These are phyloP conservation scores for Linnemannia schmuckeri DNA, from an alignment of 192 early-diverging fungal genomes.

Conservation along the genomic window DNA sequence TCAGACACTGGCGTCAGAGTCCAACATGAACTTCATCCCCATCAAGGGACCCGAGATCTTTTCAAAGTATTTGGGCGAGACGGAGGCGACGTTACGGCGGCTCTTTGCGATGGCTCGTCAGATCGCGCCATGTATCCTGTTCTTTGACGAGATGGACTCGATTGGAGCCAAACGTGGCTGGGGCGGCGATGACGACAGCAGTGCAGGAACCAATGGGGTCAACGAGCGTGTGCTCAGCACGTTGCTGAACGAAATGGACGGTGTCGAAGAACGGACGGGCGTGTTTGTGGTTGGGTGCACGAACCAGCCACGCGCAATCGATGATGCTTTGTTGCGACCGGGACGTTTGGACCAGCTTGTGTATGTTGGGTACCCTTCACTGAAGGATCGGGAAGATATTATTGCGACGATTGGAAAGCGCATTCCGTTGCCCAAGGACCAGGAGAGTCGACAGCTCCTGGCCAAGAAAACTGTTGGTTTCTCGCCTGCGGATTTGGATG, in stretches of 20 bases:
- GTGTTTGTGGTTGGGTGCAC: constrained; percentile 95
- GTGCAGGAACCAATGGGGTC: constrained; percentile 78
- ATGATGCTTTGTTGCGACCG: constrained; percentile 85
- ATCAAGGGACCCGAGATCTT: constrained; percentile 92
- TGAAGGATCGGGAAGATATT: constrained; percentile 76
- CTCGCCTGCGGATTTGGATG: constrained; percentile 84
- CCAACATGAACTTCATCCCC: constrained; percentile 85
- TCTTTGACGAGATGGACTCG: constrained; percentile 95
- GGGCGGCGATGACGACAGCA: constrained; percentile 58
- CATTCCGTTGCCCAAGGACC: constrained; percentile 69
- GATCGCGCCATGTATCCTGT: constrained; percentile 92
- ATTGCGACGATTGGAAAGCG: constrained; percentile 71
- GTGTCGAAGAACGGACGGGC: constrained; percentile 84
- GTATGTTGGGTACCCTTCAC: constrained; percentile 72
- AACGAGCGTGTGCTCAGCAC: constrained; percentile 93
- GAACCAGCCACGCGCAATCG: constrained; percentile 88
- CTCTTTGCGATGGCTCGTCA: constrained; percentile 87
- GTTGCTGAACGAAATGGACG: constrained; percentile 98
- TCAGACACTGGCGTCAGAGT: constrained; percentile 81
- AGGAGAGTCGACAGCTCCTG: constrained; percentile 58
- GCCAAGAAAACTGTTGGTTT: constrained; percentile 73
- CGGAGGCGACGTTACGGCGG: constrained; percentile 83
- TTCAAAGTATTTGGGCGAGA: constrained; percentile 96
- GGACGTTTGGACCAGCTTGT: constrained; percentile 92
- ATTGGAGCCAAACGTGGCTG: constrained; percentile 87